Evolutionary conservation across 768 basidiomycete species (phyloP), one percentile per base, ranked within the genome.

Genomic region (Omphalotus guepiniiformis): DNA sequence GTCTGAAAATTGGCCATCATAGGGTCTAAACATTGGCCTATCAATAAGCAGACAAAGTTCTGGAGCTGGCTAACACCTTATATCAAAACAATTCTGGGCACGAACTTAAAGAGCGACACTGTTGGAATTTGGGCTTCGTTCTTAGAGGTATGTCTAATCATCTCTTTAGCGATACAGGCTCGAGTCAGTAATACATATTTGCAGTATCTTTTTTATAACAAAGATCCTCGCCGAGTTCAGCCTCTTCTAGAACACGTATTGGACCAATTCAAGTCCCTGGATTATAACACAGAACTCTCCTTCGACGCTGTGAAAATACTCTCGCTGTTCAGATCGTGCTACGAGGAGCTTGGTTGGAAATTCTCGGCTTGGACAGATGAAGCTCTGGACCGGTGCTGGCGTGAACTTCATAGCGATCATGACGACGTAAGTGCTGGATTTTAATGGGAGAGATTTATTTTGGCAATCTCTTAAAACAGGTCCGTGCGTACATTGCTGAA

Each of bases 21-120:
- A 82, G 90, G 89, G 7, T 84, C 85, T 3, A 93, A 93, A 63
- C 89, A 93, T 59, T 96, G 93, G 93, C 75, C 88, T 0, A 70
- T 75, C 2, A 66, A 71, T n/a, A 80, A 82, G 53, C 85, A 93
- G 62, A 60, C 76, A 35, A 59, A 60, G 16, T 63, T 96, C 2
- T 93, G 90, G 90, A 67, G 73, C 34, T 96, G 93, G 93, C 80
- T 90, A 39, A 75, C 68, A 18, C 85, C 85, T 0, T 71, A 77
- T 27, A 74, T 93, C 42, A 72, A 74, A 16, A 73, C 75, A 28
- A 80, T 91, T 15, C 80, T 92, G 53, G 66, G 68, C n/a, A 72
- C 74, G 30, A 84, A 80, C 53, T 76, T 92, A 59, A 87, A 88
- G 55, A 85, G 87, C 11, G 92, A 96, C 57, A 93, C 89, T 0